These are phyloP conservation scores for Oxyria digyna DNA, from an alignment of 148 eudicot species.

Conservation along the genomic window DNA sequence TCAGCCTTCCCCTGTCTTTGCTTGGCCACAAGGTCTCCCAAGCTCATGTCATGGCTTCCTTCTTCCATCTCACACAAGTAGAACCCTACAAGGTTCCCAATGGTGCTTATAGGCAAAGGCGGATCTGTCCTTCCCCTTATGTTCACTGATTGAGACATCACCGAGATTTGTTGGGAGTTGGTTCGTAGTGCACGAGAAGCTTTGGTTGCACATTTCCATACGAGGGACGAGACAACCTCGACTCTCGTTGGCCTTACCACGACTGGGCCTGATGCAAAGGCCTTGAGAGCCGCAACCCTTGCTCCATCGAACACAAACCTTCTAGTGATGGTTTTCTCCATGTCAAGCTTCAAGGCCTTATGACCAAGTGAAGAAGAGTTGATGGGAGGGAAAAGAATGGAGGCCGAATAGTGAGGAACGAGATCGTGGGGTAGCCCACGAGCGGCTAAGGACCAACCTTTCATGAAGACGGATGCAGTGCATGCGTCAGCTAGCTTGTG, in stretches of 20 bases:
- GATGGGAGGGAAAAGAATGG: neutral
- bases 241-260: conserved; percentile 22
- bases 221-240: conserved; percentile 27
- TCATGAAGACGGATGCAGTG: conserved; percentile 2
- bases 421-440: neutral
- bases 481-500: conserved; percentile 4
- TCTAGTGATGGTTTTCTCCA: neutral
- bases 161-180: conserved; percentile 6
- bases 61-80: neutral
- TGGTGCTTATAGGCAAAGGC: conserved; percentile 16
- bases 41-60: neutral
- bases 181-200: neutral
- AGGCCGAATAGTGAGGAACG: neutral
- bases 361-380: neutral
- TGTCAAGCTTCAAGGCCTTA: neutral
- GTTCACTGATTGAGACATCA: conserved; percentile 30
- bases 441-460: neutral
- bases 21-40: neutral
- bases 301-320: neutral
- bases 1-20: neutral
- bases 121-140: conserved; percentile 22
- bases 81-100: conserved; percentile 16
- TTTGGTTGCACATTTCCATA: conserved; percentile 13
- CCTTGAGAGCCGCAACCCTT: conserved; percentile 1
- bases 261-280: neutral